A percentile compares a stretch with the other conserved stretches of the same genome.
These are phyloP conservation scores for Phtheirospermum japonicum DNA, from an alignment of 257 asterid genomes.

Conservation along the genomic window DNA sequence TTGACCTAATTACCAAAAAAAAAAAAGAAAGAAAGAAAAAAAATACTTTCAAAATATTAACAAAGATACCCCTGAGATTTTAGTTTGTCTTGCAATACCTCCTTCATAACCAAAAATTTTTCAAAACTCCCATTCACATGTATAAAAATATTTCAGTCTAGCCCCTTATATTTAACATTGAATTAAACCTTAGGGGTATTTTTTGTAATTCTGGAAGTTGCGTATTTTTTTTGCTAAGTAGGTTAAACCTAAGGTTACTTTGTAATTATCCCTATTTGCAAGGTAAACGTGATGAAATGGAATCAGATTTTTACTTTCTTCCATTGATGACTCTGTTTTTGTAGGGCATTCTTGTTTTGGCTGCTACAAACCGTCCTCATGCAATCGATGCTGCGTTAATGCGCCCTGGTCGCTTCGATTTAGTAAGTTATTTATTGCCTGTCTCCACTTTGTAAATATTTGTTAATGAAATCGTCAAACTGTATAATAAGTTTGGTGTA, in stretches of 20 bases:
- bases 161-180: too few species aligned
- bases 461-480: background rate
- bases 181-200: too few species aligned
- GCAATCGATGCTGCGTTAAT: constrained; percentile 90
- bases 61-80: background rate
- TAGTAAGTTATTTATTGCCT: constrained; percentile 44
- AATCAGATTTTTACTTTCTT: background rate
- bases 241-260: background rate
- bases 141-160: too few species aligned
- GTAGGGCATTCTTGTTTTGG: constrained; percentile 95
- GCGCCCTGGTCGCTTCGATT: constrained; percentile 97
- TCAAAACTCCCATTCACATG: too few species aligned
- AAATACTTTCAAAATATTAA: too few species aligned
- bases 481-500: background rate
- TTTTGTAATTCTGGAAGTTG: too few species aligned
- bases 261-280: constrained; percentile 8
- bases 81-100: too few species aligned
- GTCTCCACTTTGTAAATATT: constrained; percentile 18
- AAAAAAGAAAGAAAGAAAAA: too few species aligned
- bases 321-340: constrained; percentile 20
- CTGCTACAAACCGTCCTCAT: constrained; percentile 91
- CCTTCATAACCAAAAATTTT: background rate
- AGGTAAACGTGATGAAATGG: constrained; percentile 5
- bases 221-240: background rate
- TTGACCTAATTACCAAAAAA: background rate